Conservation (phyloP, 306 rosid genomes). For the Neltuma alba region DNA sequence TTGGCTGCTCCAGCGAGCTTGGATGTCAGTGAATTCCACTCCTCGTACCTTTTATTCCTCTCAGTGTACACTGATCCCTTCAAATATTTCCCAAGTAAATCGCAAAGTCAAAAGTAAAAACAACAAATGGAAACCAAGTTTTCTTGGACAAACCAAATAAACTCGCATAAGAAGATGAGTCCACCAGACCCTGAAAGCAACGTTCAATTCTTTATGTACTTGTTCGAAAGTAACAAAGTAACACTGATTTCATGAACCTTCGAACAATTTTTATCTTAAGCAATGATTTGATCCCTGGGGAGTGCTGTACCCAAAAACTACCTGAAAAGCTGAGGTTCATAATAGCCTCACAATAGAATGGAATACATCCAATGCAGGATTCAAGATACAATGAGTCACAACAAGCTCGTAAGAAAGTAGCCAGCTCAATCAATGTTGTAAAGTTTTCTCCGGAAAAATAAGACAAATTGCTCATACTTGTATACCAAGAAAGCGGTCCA, state of each 20-base stretch:
- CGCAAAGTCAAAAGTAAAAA: slow-evolving; percentile 5
- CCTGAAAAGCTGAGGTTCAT: neutral
- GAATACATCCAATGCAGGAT: neutral
- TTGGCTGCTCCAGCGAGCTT: slow-evolving; percentile 85
- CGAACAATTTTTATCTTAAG: neutral
- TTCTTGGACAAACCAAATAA: neutral
- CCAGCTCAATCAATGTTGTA: neutral
- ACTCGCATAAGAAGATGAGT: slow-evolving; percentile 40
- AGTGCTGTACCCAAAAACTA: neutral
- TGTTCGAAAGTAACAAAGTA: neutral
- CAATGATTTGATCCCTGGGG: neutral
- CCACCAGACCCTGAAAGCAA: slow-evolving; percentile 55
- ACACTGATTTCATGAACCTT: neutral
- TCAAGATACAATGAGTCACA: neutral
- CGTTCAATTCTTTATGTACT: neutral
- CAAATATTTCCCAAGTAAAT: slow-evolving; percentile 36
- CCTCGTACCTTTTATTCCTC: slow-evolving; percentile 56
- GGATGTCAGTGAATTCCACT: slow-evolving; percentile 84
- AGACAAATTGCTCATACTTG: neutral
- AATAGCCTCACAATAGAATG: neutral
- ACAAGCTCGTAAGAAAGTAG: neutral
- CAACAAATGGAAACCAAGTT: neutral
- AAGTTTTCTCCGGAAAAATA: neutral
- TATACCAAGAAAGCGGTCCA: neutral
- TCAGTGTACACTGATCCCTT: slow-evolving; percentile 60